A percentile compares a stretch with the other conserved stretches of the same genome.
These are phyloP conservation scores for Takashimella tepidaria DNA, from an alignment of 1,284 basidiomycete species.

Conservation along the genomic window DNA sequence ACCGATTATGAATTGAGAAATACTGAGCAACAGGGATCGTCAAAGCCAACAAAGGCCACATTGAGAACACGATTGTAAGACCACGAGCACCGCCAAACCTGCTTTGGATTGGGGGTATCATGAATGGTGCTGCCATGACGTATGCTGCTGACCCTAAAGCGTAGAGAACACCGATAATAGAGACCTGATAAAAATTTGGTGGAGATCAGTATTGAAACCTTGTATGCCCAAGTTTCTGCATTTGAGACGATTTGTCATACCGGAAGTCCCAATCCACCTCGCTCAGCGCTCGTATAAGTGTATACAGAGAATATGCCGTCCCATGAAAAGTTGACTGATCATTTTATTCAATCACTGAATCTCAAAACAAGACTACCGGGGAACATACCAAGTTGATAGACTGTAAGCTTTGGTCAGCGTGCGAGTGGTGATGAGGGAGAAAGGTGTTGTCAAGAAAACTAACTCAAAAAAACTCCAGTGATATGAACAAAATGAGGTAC, in stretches of 20 bases:
- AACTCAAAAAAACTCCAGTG: constrained; percentile 17
- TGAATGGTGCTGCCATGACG: not conserved
- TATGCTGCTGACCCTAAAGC: not conserved
- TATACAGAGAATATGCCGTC: constrained; percentile 25
- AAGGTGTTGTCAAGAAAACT: no score
- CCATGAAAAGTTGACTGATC: constrained; percentile 20
- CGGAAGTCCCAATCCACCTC: constrained; percentile 22
- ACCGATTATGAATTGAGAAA: not conserved
- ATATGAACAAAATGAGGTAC: constrained; percentile 18
- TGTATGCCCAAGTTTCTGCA: not conserved
- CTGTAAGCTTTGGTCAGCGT: constrained; percentile 6
- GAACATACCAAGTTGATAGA: constrained; percentile 16
- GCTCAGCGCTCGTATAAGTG: constrained; percentile 15
- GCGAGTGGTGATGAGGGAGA: not conserved
- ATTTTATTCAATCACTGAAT: not conserved
- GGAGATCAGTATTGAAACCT: constrained; percentile 4
- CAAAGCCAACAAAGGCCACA: not conserved
- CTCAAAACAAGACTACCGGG: not conserved
- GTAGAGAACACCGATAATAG: not conserved
- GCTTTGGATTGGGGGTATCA: not conserved
- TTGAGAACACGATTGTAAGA: not conserved
- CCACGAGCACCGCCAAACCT: not conserved
- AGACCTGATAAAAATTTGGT: not conserved
- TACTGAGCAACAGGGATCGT: not conserved
- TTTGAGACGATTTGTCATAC: no score